These are phyloP conservation scores for Camellia lanceoleosa DNA, from an alignment of 148 eudicot genomes.

Conservation along the genomic window DNA sequence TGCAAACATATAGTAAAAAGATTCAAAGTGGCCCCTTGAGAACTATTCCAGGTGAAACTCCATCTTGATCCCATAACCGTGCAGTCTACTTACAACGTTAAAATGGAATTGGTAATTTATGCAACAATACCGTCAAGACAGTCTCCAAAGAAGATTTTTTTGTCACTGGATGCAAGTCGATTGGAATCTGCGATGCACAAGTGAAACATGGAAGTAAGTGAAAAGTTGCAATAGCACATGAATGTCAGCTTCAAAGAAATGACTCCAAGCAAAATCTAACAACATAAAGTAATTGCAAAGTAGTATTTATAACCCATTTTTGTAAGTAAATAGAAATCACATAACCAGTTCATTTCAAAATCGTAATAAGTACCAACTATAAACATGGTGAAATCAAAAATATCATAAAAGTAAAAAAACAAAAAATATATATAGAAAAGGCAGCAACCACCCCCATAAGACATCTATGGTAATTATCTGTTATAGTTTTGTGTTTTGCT, in stretches of 20 bases:
- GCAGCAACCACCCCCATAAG: not conserved
- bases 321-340: no score
- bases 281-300: not conserved
- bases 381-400: no score
- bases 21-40: no score
- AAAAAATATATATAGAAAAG: not conserved
- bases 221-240: not conserved
- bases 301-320: not conserved
- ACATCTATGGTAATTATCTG: not conserved
- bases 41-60: not conserved
- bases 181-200: slow-evolving; percentile 70
- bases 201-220: slow-evolving; percentile 9
- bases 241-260: not conserved
- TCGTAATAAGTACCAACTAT: no score
- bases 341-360: no score
- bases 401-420: no score
- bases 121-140: slow-evolving; percentile 75
- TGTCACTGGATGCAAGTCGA: slow-evolving; percentile 78
- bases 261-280: not conserved
- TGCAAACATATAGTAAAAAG: no score
- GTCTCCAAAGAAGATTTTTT: slow-evolving; percentile 91
- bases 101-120: not conserved
- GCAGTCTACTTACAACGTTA: not conserved
- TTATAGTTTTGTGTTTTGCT: no score
- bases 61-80: not conserved